These are phyloP conservation scores for Rutstroemia sp. DNA, from an alignment of 2,329 filamentous ascomycete species.

Conservation along the genomic window DNA sequence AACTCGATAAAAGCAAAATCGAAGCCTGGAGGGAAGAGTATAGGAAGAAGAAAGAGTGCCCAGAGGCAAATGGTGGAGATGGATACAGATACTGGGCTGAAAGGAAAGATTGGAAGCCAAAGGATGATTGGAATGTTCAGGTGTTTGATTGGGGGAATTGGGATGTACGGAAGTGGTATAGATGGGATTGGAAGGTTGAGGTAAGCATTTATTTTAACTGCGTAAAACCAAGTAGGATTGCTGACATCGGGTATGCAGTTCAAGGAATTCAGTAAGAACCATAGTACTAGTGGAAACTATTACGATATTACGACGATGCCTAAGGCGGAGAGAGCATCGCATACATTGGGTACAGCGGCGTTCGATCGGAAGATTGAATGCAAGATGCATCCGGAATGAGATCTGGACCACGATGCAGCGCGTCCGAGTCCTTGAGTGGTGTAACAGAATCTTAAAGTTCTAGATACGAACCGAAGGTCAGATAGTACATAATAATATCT, in stretches of 20 bases:
- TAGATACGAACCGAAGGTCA: too few species aligned
- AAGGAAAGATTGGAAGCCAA: neutral
- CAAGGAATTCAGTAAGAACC: neutral
- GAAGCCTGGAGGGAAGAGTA: neutral
- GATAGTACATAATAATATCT: too few species aligned
- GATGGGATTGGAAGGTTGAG: slow-evolving; percentile 17
- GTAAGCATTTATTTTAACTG: slow-evolving; percentile 2
- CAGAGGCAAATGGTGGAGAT: neutral
- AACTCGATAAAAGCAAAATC: slow-evolving; percentile 8
- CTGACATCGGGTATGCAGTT: neutral
- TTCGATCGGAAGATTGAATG: neutral
- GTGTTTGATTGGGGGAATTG: too few species aligned
- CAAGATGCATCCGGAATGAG: neutral
- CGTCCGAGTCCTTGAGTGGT: too few species aligned
- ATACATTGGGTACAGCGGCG: neutral
- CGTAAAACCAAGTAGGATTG: too few species aligned
- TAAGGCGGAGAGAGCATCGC: neutral
- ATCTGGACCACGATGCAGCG: neutral
- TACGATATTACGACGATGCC: neutral
- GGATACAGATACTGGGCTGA: neutral
- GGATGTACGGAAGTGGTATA: slow-evolving; percentile 11
- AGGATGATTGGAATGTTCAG: neutral
- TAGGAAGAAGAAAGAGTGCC: slow-evolving; percentile 6
- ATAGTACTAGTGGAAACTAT: neutral
- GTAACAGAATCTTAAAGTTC: too few species aligned